phyloP scores from a whole-genome alignment of 441 rosid genomes.

The Bocquillonia castaneifolia region DNA sequence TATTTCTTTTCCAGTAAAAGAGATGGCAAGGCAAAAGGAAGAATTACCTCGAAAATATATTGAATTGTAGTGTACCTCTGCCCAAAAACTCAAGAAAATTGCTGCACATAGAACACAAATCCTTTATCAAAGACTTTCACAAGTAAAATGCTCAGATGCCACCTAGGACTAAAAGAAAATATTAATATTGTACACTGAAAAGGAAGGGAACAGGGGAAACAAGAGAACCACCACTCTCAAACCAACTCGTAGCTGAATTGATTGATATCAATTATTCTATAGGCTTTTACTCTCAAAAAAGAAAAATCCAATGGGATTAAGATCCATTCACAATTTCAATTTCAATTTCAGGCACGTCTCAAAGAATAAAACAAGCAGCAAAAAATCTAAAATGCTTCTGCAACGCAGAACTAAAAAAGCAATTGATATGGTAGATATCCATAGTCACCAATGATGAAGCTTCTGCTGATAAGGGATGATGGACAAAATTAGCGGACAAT shows the following conservation, averaged over 20 bases:
- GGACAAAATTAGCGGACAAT: neutral
- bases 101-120: constrained; percentile 40
- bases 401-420: neutral
- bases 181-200: neutral
- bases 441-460: neutral
- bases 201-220: neutral
- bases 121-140: constrained; percentile 9
- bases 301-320: neutral
- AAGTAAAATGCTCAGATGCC: neutral
- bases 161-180: neutral
- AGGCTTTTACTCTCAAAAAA: no score
- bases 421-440: neutral
- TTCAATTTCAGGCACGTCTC: neutral
- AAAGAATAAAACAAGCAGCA: neutral
- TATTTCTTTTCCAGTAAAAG: neutral
- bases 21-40: constrained; percentile 3
- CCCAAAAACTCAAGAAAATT: constrained; percentile 93
- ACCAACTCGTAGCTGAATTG: neutral
- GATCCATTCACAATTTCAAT: neutral
- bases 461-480: neutral
- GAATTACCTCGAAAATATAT: constrained; percentile 76
- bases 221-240: neutral
- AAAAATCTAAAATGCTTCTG: neutral
- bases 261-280: no score
- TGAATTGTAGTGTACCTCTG: constrained; percentile 97